A percentile compares a stretch with the other conserved stretches of the same genome.
Evolutionary conservation across 1,284 basidiomycete species (phyloP).

Genomic region (Pyrrhoderma lamaoense): DNA sequence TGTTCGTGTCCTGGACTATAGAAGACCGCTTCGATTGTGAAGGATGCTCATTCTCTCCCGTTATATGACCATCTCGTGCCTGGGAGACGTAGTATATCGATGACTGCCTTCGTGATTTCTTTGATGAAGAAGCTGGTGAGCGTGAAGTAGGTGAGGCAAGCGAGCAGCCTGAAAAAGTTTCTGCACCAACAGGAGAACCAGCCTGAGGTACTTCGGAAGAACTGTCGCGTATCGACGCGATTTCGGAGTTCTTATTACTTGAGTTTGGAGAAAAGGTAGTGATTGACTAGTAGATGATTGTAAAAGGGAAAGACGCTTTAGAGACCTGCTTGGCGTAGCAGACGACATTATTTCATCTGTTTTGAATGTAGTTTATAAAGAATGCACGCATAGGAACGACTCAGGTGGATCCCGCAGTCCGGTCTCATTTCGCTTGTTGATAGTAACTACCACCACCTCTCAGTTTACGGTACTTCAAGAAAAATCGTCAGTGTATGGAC

Average conservation of each 20-base stretch:
- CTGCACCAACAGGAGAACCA: neutral
- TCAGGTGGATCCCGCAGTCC: neutral
- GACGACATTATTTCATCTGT: slow-evolving; percentile 11
- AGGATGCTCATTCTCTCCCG: slow-evolving; percentile 20
- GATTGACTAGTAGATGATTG: slow-evolving; percentile 8
- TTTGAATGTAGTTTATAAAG: neutral
- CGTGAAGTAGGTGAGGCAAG: neutral
- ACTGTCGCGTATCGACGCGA: neutral
- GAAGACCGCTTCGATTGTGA: slow-evolving; percentile 2
- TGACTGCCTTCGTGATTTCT: slow-evolving; percentile 40
- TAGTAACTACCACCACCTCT: too few relatives aligned
- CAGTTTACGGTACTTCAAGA: too few relatives aligned
- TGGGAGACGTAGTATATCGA: slow-evolving; percentile 54
- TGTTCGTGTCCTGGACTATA: neutral
- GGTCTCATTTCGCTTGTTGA: neutral
- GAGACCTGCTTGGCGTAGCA: slow-evolving; percentile 6
- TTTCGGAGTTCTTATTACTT: neutral
- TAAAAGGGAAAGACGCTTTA: slow-evolving; percentile 17
- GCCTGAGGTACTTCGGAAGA: neutral
- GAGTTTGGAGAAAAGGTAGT: slow-evolving; percentile 3
- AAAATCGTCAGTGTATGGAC: too few relatives aligned
- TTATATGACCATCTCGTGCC: slow-evolving; percentile 23
- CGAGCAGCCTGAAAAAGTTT: neutral
- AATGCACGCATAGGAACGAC: neutral
- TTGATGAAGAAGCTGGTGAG: neutral